These are phyloP conservation scores for Rostrohypoxylon terebratum DNA, from an alignment of 495 filamentous ascomycete species.

Conservation along the genomic window DNA sequence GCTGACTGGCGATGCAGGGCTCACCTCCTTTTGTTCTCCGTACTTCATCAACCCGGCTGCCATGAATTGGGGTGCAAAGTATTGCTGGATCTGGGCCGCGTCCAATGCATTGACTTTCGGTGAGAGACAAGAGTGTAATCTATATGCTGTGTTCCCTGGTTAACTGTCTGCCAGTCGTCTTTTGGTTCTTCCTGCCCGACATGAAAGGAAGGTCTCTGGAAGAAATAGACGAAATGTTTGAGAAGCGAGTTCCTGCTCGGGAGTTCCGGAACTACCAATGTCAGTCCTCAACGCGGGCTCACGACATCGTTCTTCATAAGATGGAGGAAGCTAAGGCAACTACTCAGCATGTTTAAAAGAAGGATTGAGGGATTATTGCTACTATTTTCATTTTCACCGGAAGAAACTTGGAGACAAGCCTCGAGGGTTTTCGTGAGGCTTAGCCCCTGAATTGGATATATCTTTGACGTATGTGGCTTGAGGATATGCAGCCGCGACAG, in stretches of 20 bases:
- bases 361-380: background rate
- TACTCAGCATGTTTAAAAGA: slow-evolving; percentile 17
- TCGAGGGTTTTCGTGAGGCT: background rate
- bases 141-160: slow-evolving; percentile 9
- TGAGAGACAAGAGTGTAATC: slow-evolving; percentile 19
- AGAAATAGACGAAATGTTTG: slow-evolving; percentile 49
- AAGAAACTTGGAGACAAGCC: background rate
- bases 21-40: slow-evolving; percentile 52
- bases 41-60: slow-evolving; percentile 58
- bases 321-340: slow-evolving; percentile 34
- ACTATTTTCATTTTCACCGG: background rate
- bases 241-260: slow-evolving; percentile 36
- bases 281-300: slow-evolving; percentile 37
- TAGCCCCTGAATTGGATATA: background rate
- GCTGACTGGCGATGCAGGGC: slow-evolving; percentile 43
- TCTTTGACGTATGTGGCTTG: background rate
- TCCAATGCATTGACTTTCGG: slow-evolving; percentile 44
- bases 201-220: slow-evolving; percentile 47
- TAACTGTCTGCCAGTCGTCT: slow-evolving; percentile 24
- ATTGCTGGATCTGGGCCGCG: slow-evolving; percentile 59
- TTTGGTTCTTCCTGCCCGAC: slow-evolving; percentile 48
- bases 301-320: slow-evolving; percentile 35
- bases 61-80: slow-evolving; percentile 56
- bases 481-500: background rate
- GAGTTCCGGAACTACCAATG: slow-evolving; percentile 43